These are phyloP conservation scores for Nicotiana noctiflora DNA, from an alignment of 257 asterid species.

Conservation along the genomic window DNA sequence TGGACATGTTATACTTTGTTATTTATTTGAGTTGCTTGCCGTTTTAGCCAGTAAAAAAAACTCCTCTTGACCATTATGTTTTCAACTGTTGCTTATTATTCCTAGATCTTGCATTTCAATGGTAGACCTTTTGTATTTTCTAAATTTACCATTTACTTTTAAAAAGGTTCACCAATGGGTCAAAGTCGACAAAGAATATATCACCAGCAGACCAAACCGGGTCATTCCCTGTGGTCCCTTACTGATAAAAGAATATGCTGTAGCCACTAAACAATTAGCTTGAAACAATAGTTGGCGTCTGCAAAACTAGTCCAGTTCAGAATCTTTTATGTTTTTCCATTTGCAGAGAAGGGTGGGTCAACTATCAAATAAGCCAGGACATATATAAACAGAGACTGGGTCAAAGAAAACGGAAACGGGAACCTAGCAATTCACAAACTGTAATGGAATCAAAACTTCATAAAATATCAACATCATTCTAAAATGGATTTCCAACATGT, in stretches of 20 bases:
- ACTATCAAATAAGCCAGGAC: neutral
- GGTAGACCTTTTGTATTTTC: neutral
- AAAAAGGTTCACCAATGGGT: neutral
- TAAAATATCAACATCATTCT: neutral
- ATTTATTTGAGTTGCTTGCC: neutral
- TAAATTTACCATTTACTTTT: neutral
- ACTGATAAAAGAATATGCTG: neutral
- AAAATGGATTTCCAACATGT: neutral
- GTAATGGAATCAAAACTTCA: neutral
- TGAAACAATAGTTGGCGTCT: neutral
- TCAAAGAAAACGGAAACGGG: neutral
- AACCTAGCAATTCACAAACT: neutral
- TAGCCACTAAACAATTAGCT: neutral
- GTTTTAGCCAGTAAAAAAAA: neutral
- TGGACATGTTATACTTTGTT: neutral
- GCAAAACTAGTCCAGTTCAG: neutral
- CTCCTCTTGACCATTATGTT: neutral
- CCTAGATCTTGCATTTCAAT: neutral
- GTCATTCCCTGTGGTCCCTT: neutral
- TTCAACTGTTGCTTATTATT: neutral
- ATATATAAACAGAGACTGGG: neutral
- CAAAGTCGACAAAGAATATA: neutral
- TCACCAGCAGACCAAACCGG: neutral
- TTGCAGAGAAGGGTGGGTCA: neutral
- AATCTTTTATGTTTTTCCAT: neutral